Percentiles rank a stretch among this genome's conserved stretches.
phyloP scores from a whole-genome alignment of 1,139 yeast species.

The Nadsonia starkeyi-henricii region DNA sequence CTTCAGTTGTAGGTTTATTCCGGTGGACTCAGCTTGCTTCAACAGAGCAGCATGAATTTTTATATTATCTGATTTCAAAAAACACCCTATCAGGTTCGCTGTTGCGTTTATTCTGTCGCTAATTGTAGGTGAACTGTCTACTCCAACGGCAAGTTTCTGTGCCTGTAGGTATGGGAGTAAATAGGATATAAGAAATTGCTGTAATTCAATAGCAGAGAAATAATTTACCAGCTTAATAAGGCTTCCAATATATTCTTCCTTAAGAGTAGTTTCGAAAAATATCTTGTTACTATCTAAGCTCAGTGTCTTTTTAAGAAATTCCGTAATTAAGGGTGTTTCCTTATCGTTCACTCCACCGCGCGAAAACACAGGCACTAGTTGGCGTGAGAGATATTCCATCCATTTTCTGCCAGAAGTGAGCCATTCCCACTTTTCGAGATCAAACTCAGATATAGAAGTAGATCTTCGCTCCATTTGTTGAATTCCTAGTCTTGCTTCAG shows the following conservation, averaged over 20 bases:
- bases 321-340: neutral
- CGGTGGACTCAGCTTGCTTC: neutral
- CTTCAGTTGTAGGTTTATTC: neutral
- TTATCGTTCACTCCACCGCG: neutral
- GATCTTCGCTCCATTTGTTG: neutral
- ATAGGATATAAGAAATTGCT: neutral
- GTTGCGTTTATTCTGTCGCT: neutral
- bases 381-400: neutral
- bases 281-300: neutral
- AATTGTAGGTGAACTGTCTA: neutral
- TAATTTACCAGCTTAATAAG: neutral
- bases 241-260: neutral
- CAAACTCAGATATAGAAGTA: neutral
- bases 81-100: neutral
- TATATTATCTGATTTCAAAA: neutral
- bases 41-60: neutral
- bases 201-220: neutral
- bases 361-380: neutral
- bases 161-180: neutral
- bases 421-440: neutral
- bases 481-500: neutral
- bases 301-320: neutral
- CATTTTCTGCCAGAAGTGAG: neutral
- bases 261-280: neutral
- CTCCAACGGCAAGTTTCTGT: neutral